Evolutionary conservation across 257 asterid species (phyloP), one percentile per base, ranked within the genome.

Genomic region (Solanum etuberosum): DNA sequence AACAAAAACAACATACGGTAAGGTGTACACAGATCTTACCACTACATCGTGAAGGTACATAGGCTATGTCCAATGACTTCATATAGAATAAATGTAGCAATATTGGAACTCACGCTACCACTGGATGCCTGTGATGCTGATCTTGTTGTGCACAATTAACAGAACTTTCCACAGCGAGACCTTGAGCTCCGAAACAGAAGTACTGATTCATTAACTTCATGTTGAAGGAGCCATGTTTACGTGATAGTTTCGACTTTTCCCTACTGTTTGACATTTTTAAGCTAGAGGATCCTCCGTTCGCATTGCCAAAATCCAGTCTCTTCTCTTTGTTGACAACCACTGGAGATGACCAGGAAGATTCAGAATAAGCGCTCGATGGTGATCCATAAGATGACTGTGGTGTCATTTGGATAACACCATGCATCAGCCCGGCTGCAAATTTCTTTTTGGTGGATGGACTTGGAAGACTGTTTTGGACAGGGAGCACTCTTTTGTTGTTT

Each of bases 161-260:
- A 31, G 92, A 85, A 48, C 86, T 88, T 31, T 93, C 94, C 32
- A 89, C 93, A 43, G 92, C 92, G 48, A 93, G 87, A 4, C 94
- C 94, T n/a, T 93, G 95, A 35, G 96, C 93, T 34, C 98, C 98
- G 32, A 94, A 94, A 86, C 98, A 96, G 6, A 95, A 88, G 89
- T 93, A 95, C 71, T 86, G 91, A 88, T 96, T 96, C 97, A 96
- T 90, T 89, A 88, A 27, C 92, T 92, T 91, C 81, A 90, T 35
- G 73, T 92, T 93, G 59, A 96, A 92, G 13, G 98, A 95, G 3
- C 73, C 90, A 48, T 88, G 90, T 38, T 88, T 91, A n/a, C 87
- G 91, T 88, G 87, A 93, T 92, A 86, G 89, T 73, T 90, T 91
- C 43, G 78, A 31, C 57, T 83, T 91, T n/a, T 83, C 91, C 35